These are phyloP conservation scores for Amaranthus hypochondriacus DNA, from an alignment of 148 eudicot genomes.

Conservation along the genomic window DNA sequence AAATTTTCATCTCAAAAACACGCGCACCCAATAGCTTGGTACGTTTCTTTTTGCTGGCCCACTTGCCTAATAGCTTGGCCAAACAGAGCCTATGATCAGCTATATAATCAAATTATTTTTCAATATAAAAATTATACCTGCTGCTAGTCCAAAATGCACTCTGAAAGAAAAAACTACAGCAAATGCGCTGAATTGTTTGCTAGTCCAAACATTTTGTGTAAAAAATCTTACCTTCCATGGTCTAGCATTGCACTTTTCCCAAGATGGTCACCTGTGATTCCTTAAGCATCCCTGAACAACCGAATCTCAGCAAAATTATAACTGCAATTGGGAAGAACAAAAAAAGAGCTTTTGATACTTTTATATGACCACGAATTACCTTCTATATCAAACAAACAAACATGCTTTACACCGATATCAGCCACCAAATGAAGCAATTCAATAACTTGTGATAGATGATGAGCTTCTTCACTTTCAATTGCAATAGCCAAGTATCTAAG, in stretches of 20 bases:
- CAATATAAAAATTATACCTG: too few relatives aligned
- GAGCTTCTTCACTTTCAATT: slow-evolving; percentile 84
- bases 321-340: slow-evolving; percentile 3
- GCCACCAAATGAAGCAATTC: slow-evolving; percentile 65
- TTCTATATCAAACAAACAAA: slow-evolving; percentile 79
- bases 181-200: too few relatives aligned
- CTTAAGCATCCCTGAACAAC: slow-evolving; percentile 69
- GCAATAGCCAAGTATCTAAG: slow-evolving; percentile 71
- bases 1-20: too few relatives aligned
- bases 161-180: too few relatives aligned
- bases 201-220: neutral
- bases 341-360: neutral
- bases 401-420: slow-evolving; percentile 62
- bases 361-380: slow-evolving; percentile 36
- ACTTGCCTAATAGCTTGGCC: too few relatives aligned
- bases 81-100: too few relatives aligned
- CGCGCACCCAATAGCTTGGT: too few relatives aligned
- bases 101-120: too few relatives aligned
- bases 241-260: slow-evolving; percentile 37
- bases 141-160: too few relatives aligned
- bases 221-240: slow-evolving; percentile 47
- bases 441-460: slow-evolving; percentile 44
- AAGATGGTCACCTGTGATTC: slow-evolving; percentile 55
- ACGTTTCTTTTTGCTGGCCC: too few relatives aligned
- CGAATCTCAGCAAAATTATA: slow-evolving; percentile 1